Evolutionary conservation across 2,329 filamentous ascomycete genomes (phyloP).

Genomic region (Capronia epimyces): DNA sequence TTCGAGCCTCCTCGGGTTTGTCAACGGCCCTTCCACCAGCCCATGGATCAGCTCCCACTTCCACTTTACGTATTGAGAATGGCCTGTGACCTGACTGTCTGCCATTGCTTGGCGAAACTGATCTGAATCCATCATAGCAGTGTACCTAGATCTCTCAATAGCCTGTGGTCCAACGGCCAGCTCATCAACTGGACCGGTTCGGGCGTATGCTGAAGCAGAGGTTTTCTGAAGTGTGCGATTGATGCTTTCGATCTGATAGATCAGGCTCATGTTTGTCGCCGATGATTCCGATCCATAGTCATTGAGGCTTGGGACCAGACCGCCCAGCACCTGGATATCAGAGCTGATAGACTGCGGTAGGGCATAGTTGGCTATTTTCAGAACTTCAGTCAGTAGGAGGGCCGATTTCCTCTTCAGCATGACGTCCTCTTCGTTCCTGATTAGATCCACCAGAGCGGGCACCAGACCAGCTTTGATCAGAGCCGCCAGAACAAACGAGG

Average conservation of each 20-base stretch:
- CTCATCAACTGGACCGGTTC: conserved; percentile 37
- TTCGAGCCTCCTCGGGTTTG: conserved; percentile 84
- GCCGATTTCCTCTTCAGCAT: conserved; percentile 79
- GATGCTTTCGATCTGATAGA: conserved; percentile 97
- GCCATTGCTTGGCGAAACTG: conserved; percentile 57
- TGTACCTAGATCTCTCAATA: conserved; percentile 53
- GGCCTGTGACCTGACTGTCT: conserved; percentile 78
- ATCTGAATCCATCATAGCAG: conserved; percentile 58
- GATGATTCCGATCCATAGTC: conserved; percentile 66
- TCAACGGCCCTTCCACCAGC: conserved; percentile 86
- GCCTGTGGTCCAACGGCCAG: conserved; percentile 31
- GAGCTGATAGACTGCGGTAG: conserved; percentile 77
- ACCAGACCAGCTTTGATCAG: conserved; percentile 72
- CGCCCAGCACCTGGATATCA: conserved; percentile 79
- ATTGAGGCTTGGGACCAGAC: conserved; percentile 71
- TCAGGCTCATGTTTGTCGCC: conserved; percentile 78
- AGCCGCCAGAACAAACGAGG: conserved; percentile 76
- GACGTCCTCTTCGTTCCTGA: conserved; percentile 46
- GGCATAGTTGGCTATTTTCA: conserved; percentile 82
- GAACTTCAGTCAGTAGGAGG: conserved; percentile 79
- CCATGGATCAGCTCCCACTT: conserved; percentile 91
- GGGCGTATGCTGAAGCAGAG: conserved; percentile 37
- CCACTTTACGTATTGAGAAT: conserved; percentile 91
- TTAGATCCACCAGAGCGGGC: conserved; percentile 45
- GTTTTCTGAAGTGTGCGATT: conserved; percentile 80